Evolutionary conservation across 2,329 filamentous ascomycete species (phyloP).

Genomic region (Neopestalotiopsis clavispora): DNA sequence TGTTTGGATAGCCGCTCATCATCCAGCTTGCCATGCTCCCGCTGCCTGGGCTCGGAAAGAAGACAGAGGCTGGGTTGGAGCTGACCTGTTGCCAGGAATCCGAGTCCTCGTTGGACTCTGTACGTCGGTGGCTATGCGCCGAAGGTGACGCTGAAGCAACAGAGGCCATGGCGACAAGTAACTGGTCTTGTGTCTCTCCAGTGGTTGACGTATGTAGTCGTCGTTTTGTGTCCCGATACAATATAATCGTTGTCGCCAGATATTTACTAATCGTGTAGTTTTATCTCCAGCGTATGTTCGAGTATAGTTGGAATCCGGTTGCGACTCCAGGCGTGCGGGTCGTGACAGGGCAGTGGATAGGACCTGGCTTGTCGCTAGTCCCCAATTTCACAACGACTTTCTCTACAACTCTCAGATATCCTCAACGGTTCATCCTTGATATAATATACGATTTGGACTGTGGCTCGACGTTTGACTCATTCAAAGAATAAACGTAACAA

Average conservation of each 20-base stretch:
- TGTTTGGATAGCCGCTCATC: constrained; percentile 45
- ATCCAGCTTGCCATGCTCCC: constrained; percentile 56
- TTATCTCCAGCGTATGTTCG: no score
- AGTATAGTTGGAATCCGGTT: no score
- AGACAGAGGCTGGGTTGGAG: constrained; percentile 37
- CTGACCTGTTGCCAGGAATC: constrained; percentile 39
- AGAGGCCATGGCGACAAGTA: constrained; percentile 33
- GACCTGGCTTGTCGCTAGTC: no score
- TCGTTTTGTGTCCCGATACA: not conserved
- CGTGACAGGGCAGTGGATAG: no score
- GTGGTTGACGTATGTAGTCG: not conserved
- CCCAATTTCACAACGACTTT: no score
- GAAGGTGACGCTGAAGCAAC: constrained; percentile 37
- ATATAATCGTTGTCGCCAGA: not conserved
- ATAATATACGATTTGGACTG: no score
- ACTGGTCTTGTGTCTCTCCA: no score
- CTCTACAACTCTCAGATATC: no score
- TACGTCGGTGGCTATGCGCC: constrained; percentile 30
- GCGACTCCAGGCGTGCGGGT: no score
- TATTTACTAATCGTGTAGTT: no score
- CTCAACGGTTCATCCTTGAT: no score
- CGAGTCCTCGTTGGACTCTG: constrained; percentile 37
- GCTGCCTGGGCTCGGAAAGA: constrained; percentile 54
- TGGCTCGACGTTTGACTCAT: no score
- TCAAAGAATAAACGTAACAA: not conserved